These are phyloP conservation scores for Pachysolen tannophilus DNA, from an alignment of 805 yeast genomes.

Conservation along the genomic window DNA sequence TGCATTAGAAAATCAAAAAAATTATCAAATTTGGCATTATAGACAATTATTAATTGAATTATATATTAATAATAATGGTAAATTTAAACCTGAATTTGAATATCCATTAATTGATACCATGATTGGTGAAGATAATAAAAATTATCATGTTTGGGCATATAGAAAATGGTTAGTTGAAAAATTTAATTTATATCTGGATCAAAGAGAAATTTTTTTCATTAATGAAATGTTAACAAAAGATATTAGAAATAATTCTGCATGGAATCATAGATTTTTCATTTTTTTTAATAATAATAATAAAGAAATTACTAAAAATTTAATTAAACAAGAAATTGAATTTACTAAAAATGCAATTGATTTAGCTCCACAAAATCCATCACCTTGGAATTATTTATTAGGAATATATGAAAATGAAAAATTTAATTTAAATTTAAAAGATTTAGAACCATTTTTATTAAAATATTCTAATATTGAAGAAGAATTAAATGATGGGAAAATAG, in stretches of 20 bases:
- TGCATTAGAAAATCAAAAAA: constrained; percentile 74
- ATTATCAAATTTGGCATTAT: constrained; percentile 97
- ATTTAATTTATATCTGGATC: constrained; percentile 37
- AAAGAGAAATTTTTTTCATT: constrained; percentile 45
- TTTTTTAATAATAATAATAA: constrained; percentile 21
- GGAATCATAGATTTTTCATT: constrained; percentile 79
- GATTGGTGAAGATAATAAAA: constrained; percentile 75
- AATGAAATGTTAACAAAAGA: constrained; percentile 46
- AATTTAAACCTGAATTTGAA: constrained; percentile 46
- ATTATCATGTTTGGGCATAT: constrained; percentile 96
- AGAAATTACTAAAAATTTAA: constrained; percentile 11
- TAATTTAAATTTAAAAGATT: constrained; percentile 21
- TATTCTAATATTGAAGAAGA: constrained; percentile 27
- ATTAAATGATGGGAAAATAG: constrained; percentile 13
- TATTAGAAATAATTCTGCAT: constrained; percentile 83
- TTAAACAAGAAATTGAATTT: constrained; percentile 45
- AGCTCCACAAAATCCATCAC: constrained; percentile 76
- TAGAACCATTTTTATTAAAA: constrained; percentile 36
- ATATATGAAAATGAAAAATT: constrained; percentile 27
- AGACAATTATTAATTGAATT: constrained; percentile 55
- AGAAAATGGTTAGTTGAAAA: constrained; percentile 71
- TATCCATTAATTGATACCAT: constrained; percentile 56
- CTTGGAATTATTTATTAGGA: constrained; percentile 80
- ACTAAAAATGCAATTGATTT: constrained; percentile 37
- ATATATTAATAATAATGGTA: constrained; percentile 10